phyloP scores from a whole-genome alignment of 1,139 yeast genomes.

The Sugiyamaella japonica region DNA sequence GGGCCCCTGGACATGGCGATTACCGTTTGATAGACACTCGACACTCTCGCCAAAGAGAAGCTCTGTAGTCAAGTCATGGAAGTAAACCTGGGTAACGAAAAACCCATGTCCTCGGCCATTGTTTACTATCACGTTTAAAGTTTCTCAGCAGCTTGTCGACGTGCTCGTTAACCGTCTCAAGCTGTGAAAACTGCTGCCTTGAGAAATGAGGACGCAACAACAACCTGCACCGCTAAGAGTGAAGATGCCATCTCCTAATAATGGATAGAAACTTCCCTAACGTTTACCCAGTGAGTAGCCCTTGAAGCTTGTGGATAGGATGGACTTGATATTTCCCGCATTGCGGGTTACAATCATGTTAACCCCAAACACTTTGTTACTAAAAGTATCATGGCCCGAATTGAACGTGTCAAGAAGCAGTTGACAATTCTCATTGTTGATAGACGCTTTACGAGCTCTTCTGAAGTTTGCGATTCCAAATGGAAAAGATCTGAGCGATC shows the following conservation, averaged over 20 bases:
- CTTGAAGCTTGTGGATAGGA: constrained; percentile 36
- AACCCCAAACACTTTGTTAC: constrained; percentile 6
- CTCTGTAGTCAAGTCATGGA: constrained; percentile 56
- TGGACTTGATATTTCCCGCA: constrained; percentile 47
- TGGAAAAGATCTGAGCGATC: constrained; percentile 3
- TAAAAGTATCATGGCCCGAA: constrained; percentile 8
- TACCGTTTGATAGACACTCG: constrained; percentile 41
- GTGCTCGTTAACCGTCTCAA: constrained; percentile 39
- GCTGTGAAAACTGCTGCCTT: constrained; percentile 55
- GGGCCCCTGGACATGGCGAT: constrained; percentile 34
- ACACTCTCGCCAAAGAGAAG: constrained; percentile 59
- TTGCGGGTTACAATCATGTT: constrained; percentile 39
- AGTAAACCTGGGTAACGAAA: constrained; percentile 52
- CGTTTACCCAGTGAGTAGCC: constrained; percentile 44
- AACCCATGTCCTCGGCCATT: constrained; percentile 18
- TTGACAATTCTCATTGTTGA: neutral
- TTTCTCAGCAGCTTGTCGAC: constrained; percentile 18
- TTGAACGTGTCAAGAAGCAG: constrained; percentile 2
- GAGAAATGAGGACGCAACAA: constrained; percentile 59
- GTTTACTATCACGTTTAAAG: constrained; percentile 15
- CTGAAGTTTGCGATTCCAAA: constrained; percentile 8
- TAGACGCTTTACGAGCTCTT: constrained; percentile 2
- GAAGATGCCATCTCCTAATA: constrained; percentile 57
- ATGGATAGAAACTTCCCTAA: constrained; percentile 45
- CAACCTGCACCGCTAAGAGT: constrained; percentile 54